These are phyloP conservation scores for Termitomyces eurrhizus DNA, from an alignment of 768 basidiomycete species.

Conservation along the genomic window DNA sequence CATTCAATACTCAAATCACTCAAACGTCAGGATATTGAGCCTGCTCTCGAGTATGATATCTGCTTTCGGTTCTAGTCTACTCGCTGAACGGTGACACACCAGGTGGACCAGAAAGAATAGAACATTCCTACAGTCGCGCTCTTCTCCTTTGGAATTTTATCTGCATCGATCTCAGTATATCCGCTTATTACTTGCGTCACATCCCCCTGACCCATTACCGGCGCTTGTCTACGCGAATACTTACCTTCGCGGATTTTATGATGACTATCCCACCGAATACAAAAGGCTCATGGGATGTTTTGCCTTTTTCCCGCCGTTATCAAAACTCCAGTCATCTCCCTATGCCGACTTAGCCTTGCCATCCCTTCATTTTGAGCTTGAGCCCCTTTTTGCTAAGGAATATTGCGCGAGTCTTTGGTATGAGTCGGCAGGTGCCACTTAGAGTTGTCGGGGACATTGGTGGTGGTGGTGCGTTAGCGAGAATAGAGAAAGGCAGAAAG, in stretches of 20 bases:
- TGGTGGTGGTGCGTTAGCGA: conserved; percentile 83
- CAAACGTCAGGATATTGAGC: conserved; percentile 58
- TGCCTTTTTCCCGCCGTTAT: conserved; percentile 69
- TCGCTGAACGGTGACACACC: conserved; percentile 3
- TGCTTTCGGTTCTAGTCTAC: not conserved
- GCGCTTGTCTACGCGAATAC: conserved; percentile 76
- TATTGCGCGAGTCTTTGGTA: conserved; percentile 81
- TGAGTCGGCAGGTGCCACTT: conserved; percentile 87
- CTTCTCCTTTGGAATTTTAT: conserved; percentile 83
- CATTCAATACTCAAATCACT: conserved; percentile 70
- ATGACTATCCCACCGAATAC: conserved; percentile 59
- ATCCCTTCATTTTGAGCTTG: conserved; percentile 71
- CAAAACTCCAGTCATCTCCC: conserved; percentile 62
- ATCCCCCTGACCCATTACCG: conserved; percentile 49
- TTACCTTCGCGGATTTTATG: conserved; percentile 60
- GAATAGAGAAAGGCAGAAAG: conserved; percentile 91
- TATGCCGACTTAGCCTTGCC: conserved; percentile 75
- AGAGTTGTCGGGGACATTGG: conserved; percentile 91
- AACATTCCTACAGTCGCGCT: conserved; percentile 59
- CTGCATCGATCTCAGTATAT: conserved; percentile 91
- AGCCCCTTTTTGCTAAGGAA: conserved; percentile 82
- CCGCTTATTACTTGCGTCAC: conserved; percentile 62
- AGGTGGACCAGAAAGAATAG: conserved; percentile 80
- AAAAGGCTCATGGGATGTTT: conserved; percentile 67
- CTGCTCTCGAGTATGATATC: conserved; percentile 66